Evolutionary conservation across 768 basidiomycete genomes (phyloP), one percentile per base, ranked within the genome.

Genomic region (Plicaturopsis crispa): DNA sequence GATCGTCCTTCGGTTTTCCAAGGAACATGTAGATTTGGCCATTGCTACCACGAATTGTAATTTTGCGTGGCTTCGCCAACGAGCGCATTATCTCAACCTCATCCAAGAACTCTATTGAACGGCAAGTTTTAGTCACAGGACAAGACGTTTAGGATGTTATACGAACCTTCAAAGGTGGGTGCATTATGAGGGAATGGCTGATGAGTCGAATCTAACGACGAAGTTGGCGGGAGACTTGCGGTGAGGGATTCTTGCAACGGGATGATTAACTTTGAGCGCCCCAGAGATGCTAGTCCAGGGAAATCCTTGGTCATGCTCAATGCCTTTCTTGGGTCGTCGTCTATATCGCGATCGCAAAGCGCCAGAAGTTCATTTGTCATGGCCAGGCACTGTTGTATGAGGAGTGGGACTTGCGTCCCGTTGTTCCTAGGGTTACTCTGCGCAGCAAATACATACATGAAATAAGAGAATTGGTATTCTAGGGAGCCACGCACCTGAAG

Each of bases 1-100:
- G 69, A 60, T 99, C 96, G 55, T 99, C 96, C 58, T 91, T 90
- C 6, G 94, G 94, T 57, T 99, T 99, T 37, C 88, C 89, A 5
- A 99, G 69, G 67, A 98, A 97, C 61, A 79, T 81, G 63, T 97
- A 97, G 8, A 63, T 65, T 41, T 80, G 75, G 1, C 91, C 91
- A 52, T 98, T 78, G 46, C 77, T 82, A 1, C 89, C 93, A 20
- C 62, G 64, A 34, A 98, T 83, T 1, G 80, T 81, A 43, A 99
- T 76, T 61, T 94, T 96, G 48, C 90, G 80, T 4, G 96, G 96
- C 51, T 78, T 84, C 20, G 89, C 87, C 18, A 98, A 62, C 4
- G 96, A 96, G 14, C 67, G 72, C 93, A 99, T 98, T 51, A 99
- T 62, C 22, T 85, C 82, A 44, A 98, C 74, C 17, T 88, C 84